Evolutionary conservation across 306 rosid species (phyloP).

Genomic region (Trifolium pratense): DNA sequence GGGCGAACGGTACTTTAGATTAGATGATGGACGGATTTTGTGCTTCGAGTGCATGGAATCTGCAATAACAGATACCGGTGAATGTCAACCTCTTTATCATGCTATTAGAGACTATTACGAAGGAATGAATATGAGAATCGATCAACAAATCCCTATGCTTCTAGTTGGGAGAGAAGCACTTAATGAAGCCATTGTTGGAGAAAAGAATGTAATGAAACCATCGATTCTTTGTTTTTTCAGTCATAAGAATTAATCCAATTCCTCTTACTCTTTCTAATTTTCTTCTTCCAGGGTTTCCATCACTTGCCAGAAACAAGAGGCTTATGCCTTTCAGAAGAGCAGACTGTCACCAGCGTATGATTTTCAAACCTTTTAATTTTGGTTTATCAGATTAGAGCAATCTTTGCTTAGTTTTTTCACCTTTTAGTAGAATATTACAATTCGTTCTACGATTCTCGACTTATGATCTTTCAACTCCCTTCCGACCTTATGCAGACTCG

Average conservation of each 20-base stretch:
- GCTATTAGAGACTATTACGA: slow-evolving; percentile 88
- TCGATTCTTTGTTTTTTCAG: slow-evolving; percentile 16
- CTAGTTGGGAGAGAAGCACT: slow-evolving; percentile 95
- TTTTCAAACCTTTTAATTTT: background rate
- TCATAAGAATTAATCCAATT: slow-evolving; percentile 31
- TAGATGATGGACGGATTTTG: slow-evolving; percentile 86
- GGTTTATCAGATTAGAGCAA: slow-evolving; percentile 24
- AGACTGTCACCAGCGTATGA: slow-evolving; percentile 83
- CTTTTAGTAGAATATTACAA: no score
- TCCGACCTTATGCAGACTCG: no score
- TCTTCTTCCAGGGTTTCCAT: slow-evolving; percentile 77
- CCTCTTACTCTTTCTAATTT: slow-evolving; percentile 39
- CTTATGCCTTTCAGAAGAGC: slow-evolving; percentile 93
- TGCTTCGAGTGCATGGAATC: slow-evolving; percentile 97
- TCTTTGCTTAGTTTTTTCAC: no score
- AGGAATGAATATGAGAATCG: slow-evolving; percentile 89
- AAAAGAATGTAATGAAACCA: slow-evolving; percentile 65
- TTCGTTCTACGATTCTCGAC: no score
- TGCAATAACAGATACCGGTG: slow-evolving; percentile 91
- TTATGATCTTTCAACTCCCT: no score
- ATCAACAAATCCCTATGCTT: slow-evolving; percentile 97
- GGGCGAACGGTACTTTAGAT: slow-evolving; percentile 61
- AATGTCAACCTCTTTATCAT: slow-evolving; percentile 95
- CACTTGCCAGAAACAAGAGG: slow-evolving; percentile 98
- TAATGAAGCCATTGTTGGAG: slow-evolving; percentile 92